Conservation (phyloP, 768 basidiomycete genomes). For the Russula abietina region DNA sequence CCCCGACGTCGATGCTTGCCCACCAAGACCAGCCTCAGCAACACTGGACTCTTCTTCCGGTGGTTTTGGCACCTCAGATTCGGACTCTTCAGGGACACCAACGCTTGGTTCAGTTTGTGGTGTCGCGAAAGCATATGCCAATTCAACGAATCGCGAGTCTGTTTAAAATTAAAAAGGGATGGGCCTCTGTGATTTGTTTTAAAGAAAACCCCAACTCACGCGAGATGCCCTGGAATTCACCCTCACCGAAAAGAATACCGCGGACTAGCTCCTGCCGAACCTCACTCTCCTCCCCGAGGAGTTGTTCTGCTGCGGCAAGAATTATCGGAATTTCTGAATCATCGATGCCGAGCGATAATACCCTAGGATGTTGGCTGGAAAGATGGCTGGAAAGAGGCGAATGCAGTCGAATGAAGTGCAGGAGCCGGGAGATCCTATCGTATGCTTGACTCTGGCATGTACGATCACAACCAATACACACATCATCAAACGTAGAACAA, state of each 20-base stretch:
- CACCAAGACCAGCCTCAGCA: constrained; percentile 34
- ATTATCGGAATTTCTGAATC: constrained; percentile 52
- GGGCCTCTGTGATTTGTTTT: constrained; percentile 1
- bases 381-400: constrained; percentile 44
- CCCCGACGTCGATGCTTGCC: constrained; percentile 35
- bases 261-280: constrained; percentile 46
- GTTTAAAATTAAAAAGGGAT: constrained; percentile 10
- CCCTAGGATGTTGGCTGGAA: constrained; percentile 39
- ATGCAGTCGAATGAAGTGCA: constrained; percentile 57
- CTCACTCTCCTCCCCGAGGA: constrained; percentile 52
- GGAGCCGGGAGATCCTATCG: constrained; percentile 43
- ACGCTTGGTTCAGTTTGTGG: constrained; percentile 31
- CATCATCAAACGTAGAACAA: constrained; percentile 21
- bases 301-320: constrained; percentile 44
- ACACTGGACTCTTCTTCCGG: constrained; percentile 10
- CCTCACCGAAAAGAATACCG: constrained; percentile 51
- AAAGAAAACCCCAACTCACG: constrained; percentile 41
- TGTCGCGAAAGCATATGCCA: constrained; percentile 48
- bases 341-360: constrained; percentile 39
- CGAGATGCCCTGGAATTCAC: constrained; percentile 54
- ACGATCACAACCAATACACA: constrained; percentile 1
- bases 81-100: constrained; percentile 3
- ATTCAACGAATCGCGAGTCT: constrained; percentile 61
- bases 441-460: constrained; percentile 38
- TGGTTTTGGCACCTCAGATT: constrained; percentile 10